A percentile compares a stretch with the other conserved stretches of the same genome.
These are phyloP conservation scores for Tuctoria greenei DNA, from an alignment of 176 grass and related monocot genomes.

Conservation along the genomic window DNA sequence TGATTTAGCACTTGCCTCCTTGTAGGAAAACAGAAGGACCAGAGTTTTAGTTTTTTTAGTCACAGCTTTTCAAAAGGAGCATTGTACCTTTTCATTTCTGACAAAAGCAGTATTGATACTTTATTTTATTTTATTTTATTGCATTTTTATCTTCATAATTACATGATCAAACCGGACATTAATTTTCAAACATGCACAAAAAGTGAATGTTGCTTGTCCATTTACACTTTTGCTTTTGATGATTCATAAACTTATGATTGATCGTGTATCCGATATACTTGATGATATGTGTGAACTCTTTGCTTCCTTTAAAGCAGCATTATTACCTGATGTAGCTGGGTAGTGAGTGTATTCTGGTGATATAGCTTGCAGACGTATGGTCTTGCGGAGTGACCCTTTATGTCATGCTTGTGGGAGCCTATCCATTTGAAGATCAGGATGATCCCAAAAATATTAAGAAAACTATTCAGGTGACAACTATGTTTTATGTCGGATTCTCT, in stretches of 20 bases:
- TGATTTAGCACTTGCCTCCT: background rate
- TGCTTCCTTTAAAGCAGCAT: conserved; percentile 3
- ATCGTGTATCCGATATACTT: background rate
- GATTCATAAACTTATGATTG: background rate
- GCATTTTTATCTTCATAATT: background rate
- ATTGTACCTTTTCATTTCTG: background rate
- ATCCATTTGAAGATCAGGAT: conserved; percentile 83
- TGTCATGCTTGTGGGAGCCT: conserved; percentile 87
- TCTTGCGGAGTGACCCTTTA: conserved; percentile 91
- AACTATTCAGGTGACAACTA: conserved; percentile 56
- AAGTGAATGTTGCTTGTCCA: background rate
- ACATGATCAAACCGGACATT: background rate
- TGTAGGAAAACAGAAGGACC: background rate
- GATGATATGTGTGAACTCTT: background rate
- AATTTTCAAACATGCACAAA: background rate
- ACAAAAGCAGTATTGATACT: background rate
- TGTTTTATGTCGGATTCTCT: background rate
- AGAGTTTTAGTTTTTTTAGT: background rate
- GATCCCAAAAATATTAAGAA: conserved; percentile 89
- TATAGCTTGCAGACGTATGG: conserved; percentile 90
- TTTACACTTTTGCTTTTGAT: background rate
- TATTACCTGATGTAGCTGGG: background rate
- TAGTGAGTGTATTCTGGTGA: conserved; percentile 10
- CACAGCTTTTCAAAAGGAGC: background rate
- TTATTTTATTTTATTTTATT: background rate